A percentile compares a stretch with the other conserved stretches of the same genome.
These are phyloP conservation scores for Bocquillonia castaneifolia DNA, from an alignment of 441 rosid genomes.

Conservation along the genomic window DNA sequence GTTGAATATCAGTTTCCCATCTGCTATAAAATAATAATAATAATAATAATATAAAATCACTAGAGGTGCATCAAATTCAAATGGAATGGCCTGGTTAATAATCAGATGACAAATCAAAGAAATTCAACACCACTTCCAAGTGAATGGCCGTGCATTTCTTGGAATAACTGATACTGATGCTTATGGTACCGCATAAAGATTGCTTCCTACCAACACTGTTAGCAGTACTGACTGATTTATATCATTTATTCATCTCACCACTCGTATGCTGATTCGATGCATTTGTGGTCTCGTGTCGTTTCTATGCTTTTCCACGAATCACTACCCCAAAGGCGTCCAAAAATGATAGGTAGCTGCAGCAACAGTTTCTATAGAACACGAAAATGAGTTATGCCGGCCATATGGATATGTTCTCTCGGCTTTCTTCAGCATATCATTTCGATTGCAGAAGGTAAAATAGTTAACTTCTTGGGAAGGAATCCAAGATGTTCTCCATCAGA, in stretches of 20 bases:
- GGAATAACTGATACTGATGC: background rate
- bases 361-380: slow-evolving; percentile 7
- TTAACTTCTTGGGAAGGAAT: slow-evolving; percentile 73
- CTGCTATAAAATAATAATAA: no score
- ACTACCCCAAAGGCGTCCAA: background rate
- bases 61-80: background rate
- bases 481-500: slow-evolving; percentile 97
- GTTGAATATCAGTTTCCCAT: no score
- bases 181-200: background rate
- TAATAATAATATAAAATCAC: background rate
- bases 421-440: slow-evolving; percentile 60
- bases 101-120: background rate
- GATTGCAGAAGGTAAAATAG: slow-evolving; percentile 61
- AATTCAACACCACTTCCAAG: background rate
- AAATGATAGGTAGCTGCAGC: background rate
- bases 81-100: background rate
- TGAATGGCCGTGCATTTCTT: background rate
- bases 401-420: background rate
- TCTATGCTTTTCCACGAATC: background rate
- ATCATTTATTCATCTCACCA: background rate
- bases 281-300: background rate
- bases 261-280: background rate
- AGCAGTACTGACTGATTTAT: background rate
- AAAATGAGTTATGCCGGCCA: background rate
- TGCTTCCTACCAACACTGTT: background rate